These are phyloP conservation scores for Hypoxylon trugodes DNA, from an alignment of 495 filamentous ascomycete species.

Conservation along the genomic window DNA sequence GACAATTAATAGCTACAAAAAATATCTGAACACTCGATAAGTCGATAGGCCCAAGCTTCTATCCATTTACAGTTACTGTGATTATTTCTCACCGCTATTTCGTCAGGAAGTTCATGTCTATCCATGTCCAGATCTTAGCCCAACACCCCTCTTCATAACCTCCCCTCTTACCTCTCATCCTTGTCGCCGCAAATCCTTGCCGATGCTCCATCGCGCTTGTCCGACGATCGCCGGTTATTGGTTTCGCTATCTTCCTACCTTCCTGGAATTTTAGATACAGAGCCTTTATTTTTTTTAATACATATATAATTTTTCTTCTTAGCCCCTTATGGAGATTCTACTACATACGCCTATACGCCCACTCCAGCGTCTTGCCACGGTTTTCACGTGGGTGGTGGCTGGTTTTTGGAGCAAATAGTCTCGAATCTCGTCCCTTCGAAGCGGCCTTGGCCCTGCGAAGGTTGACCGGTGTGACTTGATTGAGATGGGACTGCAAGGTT, in stretches of 20 bases:
- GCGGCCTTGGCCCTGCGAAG: conserved; percentile 20
- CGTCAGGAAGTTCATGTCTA: conserved; percentile 38
- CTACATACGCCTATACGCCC: too few species aligned
- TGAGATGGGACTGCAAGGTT: conserved; percentile 23
- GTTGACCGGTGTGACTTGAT: conserved; percentile 32
- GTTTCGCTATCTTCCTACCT: conserved; percentile 39
- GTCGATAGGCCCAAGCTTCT: conserved; percentile 42
- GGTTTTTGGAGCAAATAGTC: conserved; percentile 35
- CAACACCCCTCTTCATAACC: conserved; percentile 36
- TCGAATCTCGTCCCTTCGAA: conserved; percentile 27
- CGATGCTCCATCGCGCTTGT: conserved; percentile 42
- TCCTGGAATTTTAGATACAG: conserved; percentile 34
- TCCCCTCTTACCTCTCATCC: conserved; percentile 23
- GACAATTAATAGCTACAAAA: conserved; percentile 31
- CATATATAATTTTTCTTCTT: too few species aligned
- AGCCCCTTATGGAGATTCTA: conserved; percentile 4
- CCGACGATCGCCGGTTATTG: conserved; percentile 48
- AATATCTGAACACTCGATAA: conserved; percentile 29
- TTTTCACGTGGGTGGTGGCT: conserved; percentile 40
- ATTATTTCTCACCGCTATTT: conserved; percentile 45
- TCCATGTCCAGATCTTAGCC: conserved; percentile 39
- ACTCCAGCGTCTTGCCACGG: conserved; percentile 19
- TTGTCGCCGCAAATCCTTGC: conserved; percentile 38
- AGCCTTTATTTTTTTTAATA: conserved; percentile 19
- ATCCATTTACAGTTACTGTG: conserved; percentile 13